A percentile compares a stretch with the other conserved stretches of the same genome.
Conservation (phyloP, 306 rosid genomes). For the Spatholobus suberectus region DNA sequence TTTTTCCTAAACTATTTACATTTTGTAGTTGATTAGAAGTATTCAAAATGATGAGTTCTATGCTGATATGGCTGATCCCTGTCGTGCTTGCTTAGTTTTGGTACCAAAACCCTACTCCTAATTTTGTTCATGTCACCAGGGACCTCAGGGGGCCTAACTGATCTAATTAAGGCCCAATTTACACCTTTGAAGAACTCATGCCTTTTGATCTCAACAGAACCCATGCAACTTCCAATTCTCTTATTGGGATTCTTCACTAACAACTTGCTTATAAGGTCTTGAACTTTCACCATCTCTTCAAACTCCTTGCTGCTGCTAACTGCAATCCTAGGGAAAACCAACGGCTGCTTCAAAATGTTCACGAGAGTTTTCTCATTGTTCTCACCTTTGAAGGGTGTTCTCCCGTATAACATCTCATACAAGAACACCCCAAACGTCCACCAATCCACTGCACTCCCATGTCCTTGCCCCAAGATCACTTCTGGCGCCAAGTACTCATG, state of each 20-base stretch:
- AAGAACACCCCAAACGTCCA: constrained; percentile 96
- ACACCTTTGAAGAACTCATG: constrained; percentile 91
- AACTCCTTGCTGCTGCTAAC: constrained; percentile 63
- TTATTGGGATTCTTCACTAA: constrained; percentile 92
- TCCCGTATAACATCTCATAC: constrained; percentile 88
- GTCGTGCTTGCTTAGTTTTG: constrained; percentile 76
- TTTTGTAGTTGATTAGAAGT: constrained; percentile 60
- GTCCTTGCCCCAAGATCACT: constrained; percentile 93
- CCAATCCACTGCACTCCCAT: constrained; percentile 98
- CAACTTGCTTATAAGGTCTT: constrained; percentile 78
- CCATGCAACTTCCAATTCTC: constrained; percentile 85
- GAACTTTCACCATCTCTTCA: constrained; percentile 85
- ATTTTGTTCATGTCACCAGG: constrained; percentile 62
- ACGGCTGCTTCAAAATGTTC: constrained; percentile 77
- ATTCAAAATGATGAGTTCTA: constrained; percentile 68
- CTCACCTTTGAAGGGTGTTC: constrained; percentile 94
- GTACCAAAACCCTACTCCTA: constrained; percentile 63
- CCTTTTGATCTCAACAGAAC: constrained; percentile 91
- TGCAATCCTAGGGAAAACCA: constrained; percentile 73
- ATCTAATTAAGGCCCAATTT: constrained; percentile 91
- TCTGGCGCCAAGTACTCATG: constrained; percentile 97
- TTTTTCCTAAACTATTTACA: constrained; percentile 45
- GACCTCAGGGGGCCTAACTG: constrained; percentile 84
- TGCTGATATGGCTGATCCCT: constrained; percentile 85
- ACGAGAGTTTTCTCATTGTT: constrained; percentile 87